Conservation (phyloP, 129 eudicot genomes). For the Flaveria trinervia region DNA sequence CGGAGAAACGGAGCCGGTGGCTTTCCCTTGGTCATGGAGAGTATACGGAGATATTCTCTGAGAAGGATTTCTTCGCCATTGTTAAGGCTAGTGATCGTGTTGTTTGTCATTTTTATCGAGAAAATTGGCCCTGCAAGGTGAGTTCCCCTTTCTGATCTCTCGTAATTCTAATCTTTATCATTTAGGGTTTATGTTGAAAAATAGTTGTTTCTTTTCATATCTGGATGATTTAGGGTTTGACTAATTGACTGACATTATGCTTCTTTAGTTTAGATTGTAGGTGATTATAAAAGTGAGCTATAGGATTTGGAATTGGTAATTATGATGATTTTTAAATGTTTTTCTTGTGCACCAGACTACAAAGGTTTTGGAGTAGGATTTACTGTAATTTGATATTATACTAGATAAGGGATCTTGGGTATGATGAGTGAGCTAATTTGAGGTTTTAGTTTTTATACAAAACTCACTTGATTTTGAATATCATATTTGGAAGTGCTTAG, state of each 20-base stretch:
- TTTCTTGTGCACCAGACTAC: background rate
- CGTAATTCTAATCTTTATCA: background rate
- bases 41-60: slow-evolving; percentile 75
- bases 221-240: background rate
- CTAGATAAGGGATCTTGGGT: background rate
- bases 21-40: slow-evolving; percentile 82
- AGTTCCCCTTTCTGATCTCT: background rate
- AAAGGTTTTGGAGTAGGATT: background rate
- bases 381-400: background rate
- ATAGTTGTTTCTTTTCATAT: background rate
- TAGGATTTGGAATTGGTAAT: background rate
- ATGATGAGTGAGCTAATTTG: background rate
- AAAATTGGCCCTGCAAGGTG: slow-evolving; percentile 99
- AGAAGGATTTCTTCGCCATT: slow-evolving; percentile 79
- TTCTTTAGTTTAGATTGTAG: background rate
- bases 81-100: slow-evolving; percentile 95
- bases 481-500: background rate
- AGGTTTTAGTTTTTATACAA: background rate
- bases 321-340: background rate
- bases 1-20: slow-evolving; percentile 91
- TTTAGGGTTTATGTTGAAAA: slow-evolving; percentile 1
- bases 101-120: slow-evolving; percentile 94
- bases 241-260: background rate
- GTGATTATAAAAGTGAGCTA: background rate
- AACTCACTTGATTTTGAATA: background rate